Evolutionary conservation across 2,329 filamentous ascomycete genomes (phyloP).

Genomic region (Colletotrichum magnum): DNA sequence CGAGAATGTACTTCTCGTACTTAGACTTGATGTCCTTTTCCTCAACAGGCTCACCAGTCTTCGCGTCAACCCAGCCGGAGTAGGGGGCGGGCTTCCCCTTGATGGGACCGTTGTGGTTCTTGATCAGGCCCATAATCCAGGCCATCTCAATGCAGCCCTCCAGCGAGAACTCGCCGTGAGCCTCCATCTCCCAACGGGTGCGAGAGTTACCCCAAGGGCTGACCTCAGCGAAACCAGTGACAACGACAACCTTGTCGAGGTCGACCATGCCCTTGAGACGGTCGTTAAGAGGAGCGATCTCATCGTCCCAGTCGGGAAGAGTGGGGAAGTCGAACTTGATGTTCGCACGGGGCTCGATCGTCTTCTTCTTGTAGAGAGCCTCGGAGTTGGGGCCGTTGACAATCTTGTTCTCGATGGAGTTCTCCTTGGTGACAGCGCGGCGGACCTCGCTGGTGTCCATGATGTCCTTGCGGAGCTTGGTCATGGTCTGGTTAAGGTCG

Average conservation of each 20-base stretch:
- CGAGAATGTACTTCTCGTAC: slow-evolving; percentile 96
- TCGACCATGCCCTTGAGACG: slow-evolving; percentile 98
- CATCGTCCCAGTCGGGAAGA: slow-evolving; percentile 91
- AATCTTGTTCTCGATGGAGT: slow-evolving; percentile 94
- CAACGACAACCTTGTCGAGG: slow-evolving; percentile 96
- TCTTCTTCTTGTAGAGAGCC: slow-evolving; percentile 93
- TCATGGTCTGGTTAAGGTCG: slow-evolving; percentile 95
- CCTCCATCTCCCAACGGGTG: slow-evolving; percentile 99
- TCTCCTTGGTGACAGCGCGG: slow-evolving; percentile 95
- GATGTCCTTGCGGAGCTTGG: slow-evolving; percentile 91
- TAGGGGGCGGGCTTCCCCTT: slow-evolving; percentile 88
- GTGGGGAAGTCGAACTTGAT: slow-evolving; percentile 97
- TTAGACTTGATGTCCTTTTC: slow-evolving; percentile 98
- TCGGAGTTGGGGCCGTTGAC: slow-evolving; percentile 96
- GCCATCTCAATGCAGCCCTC: slow-evolving; percentile 99
- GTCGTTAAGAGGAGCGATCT: slow-evolving; percentile 89
- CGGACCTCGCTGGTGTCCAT: slow-evolving; percentile 96
- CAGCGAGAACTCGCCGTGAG: slow-evolving; percentile 94
- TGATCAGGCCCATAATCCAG: slow-evolving; percentile 99
- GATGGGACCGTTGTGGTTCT: slow-evolving; percentile 95
- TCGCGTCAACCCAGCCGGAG: slow-evolving; percentile 95
- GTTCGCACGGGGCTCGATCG: slow-evolving; percentile 93
- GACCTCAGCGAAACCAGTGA: slow-evolving; percentile 96
- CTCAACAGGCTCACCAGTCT: slow-evolving; percentile 94
- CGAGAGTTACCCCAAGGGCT: slow-evolving; percentile 99